Evolutionary conservation across 139 green algal species (phyloP), one percentile per base, ranked within the genome.

Genomic region (Haematococcus lacustris): DNA sequence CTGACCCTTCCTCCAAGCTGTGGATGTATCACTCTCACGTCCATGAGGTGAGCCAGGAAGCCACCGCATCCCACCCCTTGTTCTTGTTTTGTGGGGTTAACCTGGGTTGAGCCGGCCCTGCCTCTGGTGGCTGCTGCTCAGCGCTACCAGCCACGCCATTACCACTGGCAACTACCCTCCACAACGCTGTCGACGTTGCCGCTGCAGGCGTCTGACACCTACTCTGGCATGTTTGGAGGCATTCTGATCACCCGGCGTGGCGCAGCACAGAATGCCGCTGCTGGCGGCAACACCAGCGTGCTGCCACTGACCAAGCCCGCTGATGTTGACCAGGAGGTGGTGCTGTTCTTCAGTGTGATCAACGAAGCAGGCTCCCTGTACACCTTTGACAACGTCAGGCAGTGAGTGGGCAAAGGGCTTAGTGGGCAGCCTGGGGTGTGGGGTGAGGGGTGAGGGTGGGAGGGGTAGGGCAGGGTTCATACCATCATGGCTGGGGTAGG

Each of bases 21-120:
- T 94, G 87, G 87, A 90, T 93, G 83, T 73, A 75, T 25, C 76
- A 86, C 76, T 63, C 38, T 32, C 75, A 82, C 65, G 26, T 66
- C 43, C 65, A 82, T 41, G 76, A 80, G 73, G n/a, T n/a, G n/a
- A n/a, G n/a, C n/a, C n/a, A n/a, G n/a, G n/a, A n/a, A n/a, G n/a
- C n/a, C n/a, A n/a, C n/a, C n/a, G n/a, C n/a, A n/a, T n/a, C n/a
- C n/a, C n/a, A n/a, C n/a, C n/a, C n/a, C n/a, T n/a, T n/a, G n/a
- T 73, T 17, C 60, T 67, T 67, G 17, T 33, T n/a, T n/a, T 67
- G 60, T 33, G 9, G 60, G 17, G 17, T 9, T 25, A 26, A 67
- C 9, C 26, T 67, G 60, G 30, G 60, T 67, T 59, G 17, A 67
- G 60, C 60, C n/a, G 60, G 9, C 21, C 23, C 9, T 32, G 26